Evolutionary conservation across 805 yeast genomes (phyloP), one percentile per base, ranked within the genome.

Genomic region (Metschnikowia drakensbergensis): DNA sequence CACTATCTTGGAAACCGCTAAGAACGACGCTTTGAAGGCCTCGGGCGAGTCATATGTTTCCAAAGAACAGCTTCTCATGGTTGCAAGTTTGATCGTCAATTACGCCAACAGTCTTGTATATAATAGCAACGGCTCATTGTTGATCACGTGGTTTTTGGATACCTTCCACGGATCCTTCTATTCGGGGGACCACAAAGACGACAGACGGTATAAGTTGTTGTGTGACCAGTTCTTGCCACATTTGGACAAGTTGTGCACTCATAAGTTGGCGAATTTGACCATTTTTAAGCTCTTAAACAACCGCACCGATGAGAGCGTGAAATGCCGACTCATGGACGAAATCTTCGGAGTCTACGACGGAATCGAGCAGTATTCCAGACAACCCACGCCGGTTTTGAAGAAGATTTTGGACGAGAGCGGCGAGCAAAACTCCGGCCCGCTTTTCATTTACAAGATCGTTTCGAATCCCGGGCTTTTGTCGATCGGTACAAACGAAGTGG

Each of bases 101-200:
- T 82, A 87, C 70, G 83, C 92, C 26, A 86, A 85, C 54, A 87
- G 83, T 54, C 75, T 94, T 57, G 88, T 90, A 0, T 78, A 84
- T 4, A 90, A 91, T 64, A 79, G 83, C 53, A 94, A 94, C 64
- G 97, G 98, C 25, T 85, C 96, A 1, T 71, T 94, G 54, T 75
- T 94, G 57, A 79, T 94, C 47, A 89, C 97, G 1, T 94, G 99
- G 99, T 86, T 87, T 59, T 76, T 94, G 61, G 99, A 94, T 62
- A 88, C 97, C 1, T 72, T 65, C 50, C 65, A 60, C 47, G 49
- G 50, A 6, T 38, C 46, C 8, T 43, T 36, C 13, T 39, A 46
- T 17, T 32, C 38, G 10, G 45, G 37, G 5, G 83, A 84, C 35
- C 77, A 82, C 58, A 31, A 37, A 9, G 42, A 45, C 8, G 54